Conservation (phyloP, 1,284 basidiomycete species). For the Exsudoporus floridanus region DNA sequence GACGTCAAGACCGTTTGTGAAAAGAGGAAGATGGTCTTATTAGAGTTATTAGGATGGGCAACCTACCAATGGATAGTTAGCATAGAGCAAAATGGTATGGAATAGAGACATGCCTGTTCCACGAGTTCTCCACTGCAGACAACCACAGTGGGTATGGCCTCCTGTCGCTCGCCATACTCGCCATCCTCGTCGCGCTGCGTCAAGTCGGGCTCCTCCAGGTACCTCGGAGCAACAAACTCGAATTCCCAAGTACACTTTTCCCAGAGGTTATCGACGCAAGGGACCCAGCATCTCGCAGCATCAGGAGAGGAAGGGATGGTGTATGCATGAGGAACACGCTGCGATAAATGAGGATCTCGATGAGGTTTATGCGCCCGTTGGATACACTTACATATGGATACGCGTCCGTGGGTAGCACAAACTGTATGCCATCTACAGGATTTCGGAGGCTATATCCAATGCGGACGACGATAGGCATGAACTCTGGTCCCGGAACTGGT, state of each 20-base stretch:
- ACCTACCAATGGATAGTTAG: constrained; percentile 51
- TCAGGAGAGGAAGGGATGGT: constrained; percentile 88
- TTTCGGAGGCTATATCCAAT: constrained; percentile 80
- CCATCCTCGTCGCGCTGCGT: constrained; percentile 50
- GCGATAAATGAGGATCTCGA: constrained; percentile 26
- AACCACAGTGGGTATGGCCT: constrained; percentile 77
- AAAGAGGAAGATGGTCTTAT: constrained; percentile 94
- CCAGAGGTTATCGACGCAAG: constrained; percentile 94
- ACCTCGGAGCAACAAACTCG: constrained; percentile 91
- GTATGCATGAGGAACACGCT: constrained; percentile 93
- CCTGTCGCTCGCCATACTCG: constrained; percentile 50
- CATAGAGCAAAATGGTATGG: constrained; percentile 6
- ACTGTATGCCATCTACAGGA: constrained; percentile 85
- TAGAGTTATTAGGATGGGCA: constrained; percentile 90
- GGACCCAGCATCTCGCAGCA: constrained; percentile 94
- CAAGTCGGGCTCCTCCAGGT: constrained; percentile 66
- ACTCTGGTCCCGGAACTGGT: constrained; percentile 58
- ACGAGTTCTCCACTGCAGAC: constrained; percentile 92
- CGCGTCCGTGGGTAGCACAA: constrained; percentile 76
- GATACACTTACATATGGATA: constrained; percentile 75
- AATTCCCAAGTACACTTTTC: constrained; percentile 99
- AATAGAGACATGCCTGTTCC: constrained; percentile 69
- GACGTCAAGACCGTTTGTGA: constrained; percentile 87
- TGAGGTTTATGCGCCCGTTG: constrained; percentile 7
- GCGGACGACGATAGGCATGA: constrained; percentile 72